Conservation (phyloP, 495 filamentous ascomycete genomes). For the Hypoxylon fuscum region DNA sequence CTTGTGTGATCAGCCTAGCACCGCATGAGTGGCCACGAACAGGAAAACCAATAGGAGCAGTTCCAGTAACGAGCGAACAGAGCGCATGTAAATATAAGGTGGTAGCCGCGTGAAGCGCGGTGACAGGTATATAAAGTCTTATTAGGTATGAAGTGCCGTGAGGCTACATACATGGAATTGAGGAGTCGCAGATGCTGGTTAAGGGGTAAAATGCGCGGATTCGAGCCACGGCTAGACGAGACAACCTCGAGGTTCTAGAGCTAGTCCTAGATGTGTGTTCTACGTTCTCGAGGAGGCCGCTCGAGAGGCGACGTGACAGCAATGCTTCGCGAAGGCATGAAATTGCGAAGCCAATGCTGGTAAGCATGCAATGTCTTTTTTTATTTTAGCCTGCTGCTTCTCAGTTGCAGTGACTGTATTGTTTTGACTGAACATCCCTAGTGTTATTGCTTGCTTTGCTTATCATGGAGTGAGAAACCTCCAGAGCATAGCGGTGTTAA, state of each 20-base stretch:
- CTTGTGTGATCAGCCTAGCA: no score
- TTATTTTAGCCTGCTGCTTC: not conserved
- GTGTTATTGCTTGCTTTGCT: not conserved
- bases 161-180: not conserved
- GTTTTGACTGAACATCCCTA: not conserved
- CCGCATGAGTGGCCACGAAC: no score
- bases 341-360: not conserved
- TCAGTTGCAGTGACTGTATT: not conserved
- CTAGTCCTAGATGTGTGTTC: not conserved
- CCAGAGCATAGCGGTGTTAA: not conserved
- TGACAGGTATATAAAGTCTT: not conserved
- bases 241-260: not conserved
- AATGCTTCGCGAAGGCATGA: not conserved
- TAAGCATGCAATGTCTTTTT: slow-evolving; percentile 13
- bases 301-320: not conserved
- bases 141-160: not conserved
- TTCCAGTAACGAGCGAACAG: no score
- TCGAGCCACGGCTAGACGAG: not conserved
- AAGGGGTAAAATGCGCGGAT: not conserved
- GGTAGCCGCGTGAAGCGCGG: slow-evolving; percentile 3
- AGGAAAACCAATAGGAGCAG: no score
- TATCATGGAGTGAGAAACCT: not conserved
- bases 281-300: not conserved
- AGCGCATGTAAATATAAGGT: no score
- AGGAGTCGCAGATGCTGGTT: not conserved